These are phyloP conservation scores for Exobasidium cylindrosporum DNA, from an alignment of 1,284 basidiomycete genomes.

Conservation along the genomic window DNA sequence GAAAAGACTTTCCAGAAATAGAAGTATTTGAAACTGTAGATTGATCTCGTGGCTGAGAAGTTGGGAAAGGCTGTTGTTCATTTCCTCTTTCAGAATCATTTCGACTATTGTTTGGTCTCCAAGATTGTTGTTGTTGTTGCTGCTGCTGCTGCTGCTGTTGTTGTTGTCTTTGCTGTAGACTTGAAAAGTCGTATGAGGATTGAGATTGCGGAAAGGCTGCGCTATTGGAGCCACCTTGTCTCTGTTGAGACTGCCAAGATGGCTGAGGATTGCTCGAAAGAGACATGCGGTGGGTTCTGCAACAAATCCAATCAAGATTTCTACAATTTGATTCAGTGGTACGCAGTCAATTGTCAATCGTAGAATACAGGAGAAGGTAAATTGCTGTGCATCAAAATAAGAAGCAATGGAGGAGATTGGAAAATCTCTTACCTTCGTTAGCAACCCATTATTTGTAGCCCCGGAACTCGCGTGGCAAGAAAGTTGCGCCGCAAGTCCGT, in stretches of 20 bases:
- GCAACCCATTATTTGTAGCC: too few relatives aligned
- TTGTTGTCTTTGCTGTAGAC: background rate
- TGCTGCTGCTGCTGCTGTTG: background rate
- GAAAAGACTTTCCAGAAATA: background rate
- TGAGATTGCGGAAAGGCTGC: background rate
- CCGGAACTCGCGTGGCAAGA: too few relatives aligned
- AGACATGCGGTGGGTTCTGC: too few relatives aligned
- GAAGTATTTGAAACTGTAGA: background rate
- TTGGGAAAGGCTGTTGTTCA: constrained; percentile 5
- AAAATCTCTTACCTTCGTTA: too few relatives aligned
- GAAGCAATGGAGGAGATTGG: too few relatives aligned
- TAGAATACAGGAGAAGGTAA: too few relatives aligned
- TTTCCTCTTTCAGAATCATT: background rate
- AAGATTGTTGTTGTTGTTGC: background rate
- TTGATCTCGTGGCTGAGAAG: background rate
- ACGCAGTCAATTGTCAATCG: too few relatives aligned
- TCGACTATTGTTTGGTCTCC: background rate
- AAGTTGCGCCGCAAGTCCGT: too few relatives aligned
- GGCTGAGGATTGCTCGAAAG: background rate
- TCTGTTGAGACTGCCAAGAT: constrained; percentile 5
- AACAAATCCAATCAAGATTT: too few relatives aligned
- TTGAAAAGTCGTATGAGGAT: background rate
- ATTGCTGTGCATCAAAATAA: too few relatives aligned
- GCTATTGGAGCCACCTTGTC: background rate
- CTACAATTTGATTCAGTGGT: too few relatives aligned